Conservation (phyloP, 2,329 filamentous ascomycete genomes). For the Alternaria atra region DNA sequence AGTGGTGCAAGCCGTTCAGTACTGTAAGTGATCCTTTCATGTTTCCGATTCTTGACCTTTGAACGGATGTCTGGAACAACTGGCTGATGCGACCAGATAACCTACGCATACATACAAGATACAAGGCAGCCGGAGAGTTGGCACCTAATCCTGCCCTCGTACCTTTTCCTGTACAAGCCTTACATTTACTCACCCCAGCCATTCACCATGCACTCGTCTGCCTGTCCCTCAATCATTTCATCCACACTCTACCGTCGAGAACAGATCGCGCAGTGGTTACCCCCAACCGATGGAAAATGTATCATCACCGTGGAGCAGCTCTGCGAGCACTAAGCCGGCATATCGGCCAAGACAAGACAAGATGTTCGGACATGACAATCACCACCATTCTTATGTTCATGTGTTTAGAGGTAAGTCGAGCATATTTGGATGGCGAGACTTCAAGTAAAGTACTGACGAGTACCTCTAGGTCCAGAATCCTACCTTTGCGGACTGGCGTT, state of each 20-base stretch:
- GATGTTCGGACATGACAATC: constrained; percentile 37
- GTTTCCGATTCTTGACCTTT: background rate
- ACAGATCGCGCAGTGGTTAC: constrained; percentile 16
- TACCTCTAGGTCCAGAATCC: constrained; percentile 37
- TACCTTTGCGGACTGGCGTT: constrained; percentile 34
- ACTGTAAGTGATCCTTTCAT: constrained; percentile 30
- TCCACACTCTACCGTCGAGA: constrained; percentile 26
- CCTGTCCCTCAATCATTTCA: constrained; percentile 36
- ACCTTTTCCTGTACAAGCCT: constrained; percentile 31
- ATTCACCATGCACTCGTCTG: constrained; percentile 42
- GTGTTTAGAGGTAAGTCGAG: constrained; percentile 37
- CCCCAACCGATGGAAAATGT: constrained; percentile 32
- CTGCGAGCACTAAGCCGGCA: constrained; percentile 36
- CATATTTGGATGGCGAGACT: background rate
- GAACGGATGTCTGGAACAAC: background rate
- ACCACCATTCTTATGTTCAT: constrained; percentile 42
- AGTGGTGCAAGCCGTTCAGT: constrained; percentile 43
- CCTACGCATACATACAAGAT: constrained; percentile 31
- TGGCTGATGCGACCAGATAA: constrained; percentile 34
- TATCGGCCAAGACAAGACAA: constrained; percentile 35
- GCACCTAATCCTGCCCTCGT: constrained; percentile 41
- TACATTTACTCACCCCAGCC: constrained; percentile 41
- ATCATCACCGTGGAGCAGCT: constrained; percentile 41
- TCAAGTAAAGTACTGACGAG: background rate
- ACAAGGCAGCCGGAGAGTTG: constrained; percentile 23